Base-by-base conservation (phyloP, 148 eudicot genomes). In the Nepenthes gracilis region DNA sequence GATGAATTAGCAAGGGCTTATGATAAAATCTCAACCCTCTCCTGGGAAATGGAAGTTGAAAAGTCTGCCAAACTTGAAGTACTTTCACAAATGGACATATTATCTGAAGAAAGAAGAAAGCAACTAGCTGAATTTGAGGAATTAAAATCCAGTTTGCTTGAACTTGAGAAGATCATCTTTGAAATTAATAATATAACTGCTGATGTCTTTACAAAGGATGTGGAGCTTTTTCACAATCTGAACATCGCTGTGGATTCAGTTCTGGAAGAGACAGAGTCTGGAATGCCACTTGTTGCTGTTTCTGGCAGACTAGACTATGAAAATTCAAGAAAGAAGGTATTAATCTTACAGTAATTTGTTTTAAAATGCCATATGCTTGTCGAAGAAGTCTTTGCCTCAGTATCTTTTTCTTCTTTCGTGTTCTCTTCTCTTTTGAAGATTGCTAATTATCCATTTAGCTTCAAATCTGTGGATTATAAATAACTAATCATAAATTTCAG, bases 21-120 rank as follows among this genome's bases (percentile, higher is more conserved):
- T 49, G 56, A 59, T 45, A 74, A 87, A 60, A 75, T 88, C 51
- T 78, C 83, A 47, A 74, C 68, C 64, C 75, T 86, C 43, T 76
- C 86, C 61, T 76, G 67, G 77, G 88, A 85, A 76, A 88, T 70
- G 58, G 88, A 85, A 62, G 57, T 67, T 61, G 85, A 81, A 11
- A 85, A 83, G 71, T 78, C 79, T 57, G 82, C 83, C 68, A 85
- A 82, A 81, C 58, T 55, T 70, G 88, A 85, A 68, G 83, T 84
- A 78, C 73, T 83, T 66, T 83, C 84, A 38, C 85, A 69, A 54
- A 45, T 85, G 51, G 75, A 72, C 63, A 76, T 80, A 74, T 67
- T 87, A 38, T 83, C 78, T 69, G 84, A 83, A 58, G 89, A 88
- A 72, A 72, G 81, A 66, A 75, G 62, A 48, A 73, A 69, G 10